Base-by-base conservation (phyloP, 83 land plant species). In the Thuja plicata region DNA sequence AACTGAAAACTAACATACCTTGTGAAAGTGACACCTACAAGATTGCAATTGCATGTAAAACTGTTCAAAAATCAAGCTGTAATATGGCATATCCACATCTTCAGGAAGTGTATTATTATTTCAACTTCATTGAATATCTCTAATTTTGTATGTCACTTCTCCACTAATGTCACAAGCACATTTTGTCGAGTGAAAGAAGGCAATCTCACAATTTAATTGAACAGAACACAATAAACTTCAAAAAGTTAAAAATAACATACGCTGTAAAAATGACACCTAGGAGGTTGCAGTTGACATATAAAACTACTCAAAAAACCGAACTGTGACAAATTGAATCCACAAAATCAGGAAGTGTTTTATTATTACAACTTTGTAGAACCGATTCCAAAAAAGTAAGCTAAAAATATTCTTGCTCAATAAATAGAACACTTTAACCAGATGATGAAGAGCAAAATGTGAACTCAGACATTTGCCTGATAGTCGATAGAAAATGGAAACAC, bases 381-480 rank as follows among this genome's bases (percentile, higher is more conserved):
- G 78, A 74, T 32, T 74, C 5, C 16, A 34, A 76, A 76, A 76
- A 35, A 27, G 79, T 15, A 76, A 76, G 34, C 34, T 76, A 35
- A 35, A 34, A 76, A 76, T 34, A 76, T 76, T 76, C 40, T 76
- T 76, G 35, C 38, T 76, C 79, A 3, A 76, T 76, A 76, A 76
- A 76, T 76, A 76, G 35, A 35, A 17, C 38, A 37, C 38, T 15
- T 11, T 76, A 15, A 34, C 79, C 38, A 76, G 12, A 76, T 32
- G 79, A 35, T 32, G 38, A 35, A 76, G 34, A 38, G 35, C 79
- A 76, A 76, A 76, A 76, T 76, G 79, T 76, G 79, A 27, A 5
- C 52, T 83, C 85, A 43, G 52, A 41, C 85, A 83, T 83, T 83
- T 46, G 52, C 52, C 85, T 83, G 85, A 83, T 45, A 41, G 17